These are phyloP conservation scores for Malassezia arunalokei DNA, from an alignment of 1,284 basidiomycete species.

Conservation along the genomic window DNA sequence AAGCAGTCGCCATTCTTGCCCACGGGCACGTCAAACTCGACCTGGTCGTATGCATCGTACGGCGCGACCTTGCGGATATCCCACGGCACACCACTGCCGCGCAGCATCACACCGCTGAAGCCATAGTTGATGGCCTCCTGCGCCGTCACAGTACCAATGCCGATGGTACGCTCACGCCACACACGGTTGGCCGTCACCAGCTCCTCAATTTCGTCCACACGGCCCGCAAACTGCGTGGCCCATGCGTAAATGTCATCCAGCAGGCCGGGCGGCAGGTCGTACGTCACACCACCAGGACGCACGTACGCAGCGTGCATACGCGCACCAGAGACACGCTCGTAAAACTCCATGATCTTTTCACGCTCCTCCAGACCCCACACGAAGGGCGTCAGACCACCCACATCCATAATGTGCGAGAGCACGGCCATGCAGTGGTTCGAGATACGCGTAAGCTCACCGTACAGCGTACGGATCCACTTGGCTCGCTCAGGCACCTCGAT, in stretches of 20 bases:
- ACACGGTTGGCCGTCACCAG: slow-evolving; percentile 94
- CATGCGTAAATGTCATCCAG: slow-evolving; percentile 96
- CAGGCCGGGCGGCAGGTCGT: slow-evolving; percentile 88
- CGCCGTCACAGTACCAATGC: slow-evolving; percentile 79
- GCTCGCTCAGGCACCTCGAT: slow-evolving; percentile 97
- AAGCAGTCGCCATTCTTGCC: slow-evolving; percentile 96
- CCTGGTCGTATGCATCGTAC: slow-evolving; percentile 95
- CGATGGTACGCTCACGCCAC: slow-evolving; percentile 90
- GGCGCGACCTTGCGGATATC: slow-evolving; percentile 78
- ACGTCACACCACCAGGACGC: slow-evolving; percentile 92
- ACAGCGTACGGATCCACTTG: slow-evolving; percentile 95
- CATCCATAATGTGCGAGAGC: slow-evolving; percentile 62
- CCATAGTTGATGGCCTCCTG: slow-evolving; percentile 83
- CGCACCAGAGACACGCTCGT: slow-evolving; percentile 95
- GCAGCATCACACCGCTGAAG: slow-evolving; percentile 93
- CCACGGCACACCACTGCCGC: slow-evolving; percentile 89
- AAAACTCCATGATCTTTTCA: slow-evolving; percentile 99
- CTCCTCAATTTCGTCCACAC: slow-evolving; percentile 95
- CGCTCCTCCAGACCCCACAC: slow-evolving; percentile 99
- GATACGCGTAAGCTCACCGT: slow-evolving; percentile 91
- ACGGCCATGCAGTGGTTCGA: slow-evolving; percentile 98
- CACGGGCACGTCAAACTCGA: slow-evolving; percentile 88
- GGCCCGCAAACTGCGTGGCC: slow-evolving; percentile 81
- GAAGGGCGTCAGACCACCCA: slow-evolving; percentile 95
- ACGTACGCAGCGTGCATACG: slow-evolving; percentile 96